Evolutionary conservation across 2,329 filamentous ascomycete genomes (phyloP), one percentile per base, ranked within the genome.

Genomic region (Madurella fahalii): DNA sequence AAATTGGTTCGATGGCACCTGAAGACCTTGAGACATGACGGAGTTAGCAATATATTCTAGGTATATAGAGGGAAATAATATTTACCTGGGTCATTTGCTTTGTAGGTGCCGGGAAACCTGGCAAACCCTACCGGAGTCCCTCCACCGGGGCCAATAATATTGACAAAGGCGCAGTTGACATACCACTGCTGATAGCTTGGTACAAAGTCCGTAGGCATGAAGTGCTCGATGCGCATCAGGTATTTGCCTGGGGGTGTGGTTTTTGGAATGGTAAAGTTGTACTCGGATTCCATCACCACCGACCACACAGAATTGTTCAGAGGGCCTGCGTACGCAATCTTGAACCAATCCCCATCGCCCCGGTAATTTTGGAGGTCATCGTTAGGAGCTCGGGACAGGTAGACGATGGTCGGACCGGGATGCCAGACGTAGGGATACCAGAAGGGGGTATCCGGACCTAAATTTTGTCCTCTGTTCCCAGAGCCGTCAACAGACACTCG

Each of bases 281-380:
- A 60, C 54, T 59, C 25, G 15, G 13, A 9, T n/a, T 2, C 25
- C 37, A 42, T 44, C 51, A 4, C 25, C 25, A 59, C n/a, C 39
- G 40, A 30, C 58, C 58, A 59, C 15, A 43, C 9, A 13, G 32
- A 53, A 30, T 56, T 39, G 5, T 32, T 39, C 7, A 52, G 8
- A 4, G 55, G 55, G 1, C 55, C 58, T 1, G 42, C 52, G 18
- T 56, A 53, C 9, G 58, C 58, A 40, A 60, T 58, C 47, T 60
- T 60, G 58, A 60, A 60, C 58, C 58, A 60, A 16, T 60, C 55
- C 1, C 58, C 58, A 11, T 60, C 55, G 2, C 55, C 58, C 1
- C 46, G 15, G 50, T 60, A 58, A 5, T 20, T 16, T 43, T 37
- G 25, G 31, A 57, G 42, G 16, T 58, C 56, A 8, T 54, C 58